Percentiles rank a stretch among this genome's conserved stretches.
phyloP scores from a whole-genome alignment of 257 asterid species.

The Penstemon davidsonii region DNA sequence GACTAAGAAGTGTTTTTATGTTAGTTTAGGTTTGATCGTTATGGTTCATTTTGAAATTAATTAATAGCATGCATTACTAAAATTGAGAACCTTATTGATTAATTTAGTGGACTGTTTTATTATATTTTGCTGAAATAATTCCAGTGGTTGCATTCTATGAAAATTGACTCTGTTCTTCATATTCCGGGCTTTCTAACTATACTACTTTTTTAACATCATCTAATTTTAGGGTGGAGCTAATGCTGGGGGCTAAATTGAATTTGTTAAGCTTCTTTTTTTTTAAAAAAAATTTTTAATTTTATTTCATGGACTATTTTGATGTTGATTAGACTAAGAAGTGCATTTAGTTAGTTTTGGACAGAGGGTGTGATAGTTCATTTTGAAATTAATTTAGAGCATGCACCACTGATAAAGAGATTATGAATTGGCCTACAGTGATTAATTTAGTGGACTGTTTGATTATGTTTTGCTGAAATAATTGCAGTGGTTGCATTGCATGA shows the following conservation, averaged over 20 bases:
- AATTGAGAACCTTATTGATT: background rate
- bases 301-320: too few species aligned
- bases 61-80: background rate
- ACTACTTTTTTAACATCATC: background rate
- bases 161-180: background rate
- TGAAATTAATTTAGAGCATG: background rate
- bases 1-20: too few species aligned
- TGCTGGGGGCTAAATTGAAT: conserved; percentile 45
- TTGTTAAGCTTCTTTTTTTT: background rate
- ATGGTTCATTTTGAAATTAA: background rate
- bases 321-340: too few species aligned
- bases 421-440: conserved; percentile 35
- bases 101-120: background rate
- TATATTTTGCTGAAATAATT: background rate
- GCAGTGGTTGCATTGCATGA: background rate
- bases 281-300: conserved; percentile 31
- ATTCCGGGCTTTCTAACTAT: background rate
- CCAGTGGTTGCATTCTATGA: background rate
- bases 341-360: too few species aligned
- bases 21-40: too few species aligned
- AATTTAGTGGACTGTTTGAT: background rate
- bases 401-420: conserved; percentile 9
- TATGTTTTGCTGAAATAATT: background rate
- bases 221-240: conserved; percentile 56
- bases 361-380: too few species aligned